Conservation (phyloP, 1,284 basidiomycete genomes). For the Rhodotorula sp. region DNA sequence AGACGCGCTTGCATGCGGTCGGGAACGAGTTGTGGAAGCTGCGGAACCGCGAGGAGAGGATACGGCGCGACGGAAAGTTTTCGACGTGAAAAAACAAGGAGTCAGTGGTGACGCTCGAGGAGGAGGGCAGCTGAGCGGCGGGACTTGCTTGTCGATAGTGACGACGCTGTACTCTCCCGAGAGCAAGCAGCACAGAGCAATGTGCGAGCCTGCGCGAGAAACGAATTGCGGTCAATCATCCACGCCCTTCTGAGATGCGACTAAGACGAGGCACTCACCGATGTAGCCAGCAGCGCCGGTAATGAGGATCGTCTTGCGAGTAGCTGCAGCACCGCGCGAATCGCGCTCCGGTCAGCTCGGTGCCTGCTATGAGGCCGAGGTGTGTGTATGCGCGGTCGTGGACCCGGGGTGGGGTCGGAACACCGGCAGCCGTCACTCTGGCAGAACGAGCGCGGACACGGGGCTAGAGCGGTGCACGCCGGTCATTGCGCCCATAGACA, state of each 20-base stretch:
- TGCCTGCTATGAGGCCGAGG: too few species aligned
- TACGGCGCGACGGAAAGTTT: not conserved
- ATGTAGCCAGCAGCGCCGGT: slow-evolving; percentile 44
- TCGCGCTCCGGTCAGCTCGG: too few species aligned
- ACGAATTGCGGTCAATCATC: not conserved
- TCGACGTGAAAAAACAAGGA: too few species aligned
- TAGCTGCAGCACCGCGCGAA: not conserved
- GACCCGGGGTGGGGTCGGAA: not conserved
- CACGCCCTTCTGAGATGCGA: not conserved
- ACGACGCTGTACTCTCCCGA: slow-evolving; percentile 51
- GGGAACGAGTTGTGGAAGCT: slow-evolving; percentile 54
- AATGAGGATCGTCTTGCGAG: slow-evolving; percentile 41
- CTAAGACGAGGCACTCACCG: slow-evolving; percentile 29
- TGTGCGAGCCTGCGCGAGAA: slow-evolving; percentile 48
- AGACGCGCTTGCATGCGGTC: slow-evolving; percentile 51
- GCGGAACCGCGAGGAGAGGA: not conserved
- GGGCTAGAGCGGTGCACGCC: not conserved
- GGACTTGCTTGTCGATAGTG: slow-evolving; percentile 46
- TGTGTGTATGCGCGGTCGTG: not conserved
- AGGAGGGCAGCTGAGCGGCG: not conserved
- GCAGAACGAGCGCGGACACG: not conserved
- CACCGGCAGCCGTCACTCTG: not conserved
- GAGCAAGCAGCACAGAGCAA: slow-evolving; percentile 51
- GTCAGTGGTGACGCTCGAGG: too few species aligned
- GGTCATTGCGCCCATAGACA: not conserved